A percentile compares a stretch with the other conserved stretches of the same genome.
Evolutionary conservation across 2,329 filamentous ascomycete genomes (phyloP).

Genomic region (Neonectria sp.): DNA sequence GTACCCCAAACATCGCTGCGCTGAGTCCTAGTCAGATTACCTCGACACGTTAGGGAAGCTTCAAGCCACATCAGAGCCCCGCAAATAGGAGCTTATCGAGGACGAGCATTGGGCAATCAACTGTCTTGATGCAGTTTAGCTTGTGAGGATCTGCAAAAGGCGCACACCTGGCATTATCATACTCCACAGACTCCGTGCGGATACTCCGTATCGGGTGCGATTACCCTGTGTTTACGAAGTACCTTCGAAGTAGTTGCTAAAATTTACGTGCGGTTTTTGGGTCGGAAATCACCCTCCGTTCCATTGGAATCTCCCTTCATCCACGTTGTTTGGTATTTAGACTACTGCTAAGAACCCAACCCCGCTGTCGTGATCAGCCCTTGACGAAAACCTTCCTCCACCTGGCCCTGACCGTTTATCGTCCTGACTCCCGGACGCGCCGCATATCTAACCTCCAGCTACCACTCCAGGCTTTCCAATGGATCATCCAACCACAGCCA

Average conservation of each 20-base stretch:
- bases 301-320: not conserved
- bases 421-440: not conserved
- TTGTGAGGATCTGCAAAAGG: not conserved
- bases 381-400: not conserved
- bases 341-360: not conserved
- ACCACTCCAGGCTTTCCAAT: not conserved
- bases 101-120: constrained; percentile 18
- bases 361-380: not conserved
- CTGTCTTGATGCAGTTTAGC: constrained; percentile 23
- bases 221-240: constrained; percentile 2
- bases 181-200: not conserved
- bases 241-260: not conserved
- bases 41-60: not conserved
- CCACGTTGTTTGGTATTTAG: not conserved
- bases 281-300: not conserved
- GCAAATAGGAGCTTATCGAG: constrained; percentile 10
- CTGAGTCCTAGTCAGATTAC: not conserved
- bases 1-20: not conserved
- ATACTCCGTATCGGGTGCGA: constrained; percentile 10
- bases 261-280: not conserved
- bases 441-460: too few species aligned
- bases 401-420: not conserved
- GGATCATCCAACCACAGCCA: constrained; percentile 2
- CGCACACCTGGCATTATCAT: not conserved
- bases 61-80: constrained; percentile 3